Evolutionary conservation across 345 rosid species (phyloP).

Genomic region (Salix caprea): DNA sequence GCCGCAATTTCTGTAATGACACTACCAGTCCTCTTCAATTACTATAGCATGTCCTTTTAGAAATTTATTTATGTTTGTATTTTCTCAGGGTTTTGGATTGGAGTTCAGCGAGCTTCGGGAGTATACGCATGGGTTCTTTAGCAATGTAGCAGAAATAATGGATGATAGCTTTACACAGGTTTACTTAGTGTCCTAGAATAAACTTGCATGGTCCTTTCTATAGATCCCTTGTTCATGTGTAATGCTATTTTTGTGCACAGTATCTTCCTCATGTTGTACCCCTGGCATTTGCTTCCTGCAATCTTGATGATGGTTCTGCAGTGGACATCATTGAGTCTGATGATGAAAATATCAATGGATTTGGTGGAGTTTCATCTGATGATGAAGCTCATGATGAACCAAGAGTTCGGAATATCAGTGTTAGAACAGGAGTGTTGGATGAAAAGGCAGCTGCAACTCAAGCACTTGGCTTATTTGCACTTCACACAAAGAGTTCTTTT

Average conservation of each 20-base stretch:
- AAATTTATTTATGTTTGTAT: slow-evolving; percentile 12
- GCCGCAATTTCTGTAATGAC: slow-evolving; percentile 84
- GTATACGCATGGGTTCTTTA: slow-evolving; percentile 96
- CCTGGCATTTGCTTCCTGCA: slow-evolving; percentile 82
- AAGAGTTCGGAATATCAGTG: slow-evolving; percentile 86
- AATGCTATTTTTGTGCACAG: slow-evolving; percentile 43
- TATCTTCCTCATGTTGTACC: slow-evolving; percentile 92
- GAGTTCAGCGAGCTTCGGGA: slow-evolving; percentile 97
- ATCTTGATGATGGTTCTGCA: slow-evolving; percentile 98
- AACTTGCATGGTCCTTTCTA: slow-evolving; percentile 11
- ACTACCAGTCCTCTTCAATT: slow-evolving; percentile 11
- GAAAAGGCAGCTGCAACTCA: slow-evolving; percentile 99
- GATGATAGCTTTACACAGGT: slow-evolving; percentile 85
- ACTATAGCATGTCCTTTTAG: background rate
- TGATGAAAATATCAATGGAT: slow-evolving; percentile 74
- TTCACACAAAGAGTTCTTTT: slow-evolving; percentile 72
- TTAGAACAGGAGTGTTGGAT: slow-evolving; percentile 96
- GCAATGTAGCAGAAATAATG: slow-evolving; percentile 94
- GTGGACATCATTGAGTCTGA: slow-evolving; percentile 88
- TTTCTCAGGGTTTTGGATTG: slow-evolving; percentile 75
- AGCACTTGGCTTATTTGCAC: slow-evolving; percentile 94
- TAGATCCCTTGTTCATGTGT: slow-evolving; percentile 1
- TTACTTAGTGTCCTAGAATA: slow-evolving; percentile 17
- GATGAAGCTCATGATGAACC: slow-evolving; percentile 99
- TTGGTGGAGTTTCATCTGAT: slow-evolving; percentile 95